These are phyloP conservation scores for Ascochyta viciae-villosae DNA, from an alignment of 2,329 filamentous ascomycete genomes.

Conservation along the genomic window DNA sequence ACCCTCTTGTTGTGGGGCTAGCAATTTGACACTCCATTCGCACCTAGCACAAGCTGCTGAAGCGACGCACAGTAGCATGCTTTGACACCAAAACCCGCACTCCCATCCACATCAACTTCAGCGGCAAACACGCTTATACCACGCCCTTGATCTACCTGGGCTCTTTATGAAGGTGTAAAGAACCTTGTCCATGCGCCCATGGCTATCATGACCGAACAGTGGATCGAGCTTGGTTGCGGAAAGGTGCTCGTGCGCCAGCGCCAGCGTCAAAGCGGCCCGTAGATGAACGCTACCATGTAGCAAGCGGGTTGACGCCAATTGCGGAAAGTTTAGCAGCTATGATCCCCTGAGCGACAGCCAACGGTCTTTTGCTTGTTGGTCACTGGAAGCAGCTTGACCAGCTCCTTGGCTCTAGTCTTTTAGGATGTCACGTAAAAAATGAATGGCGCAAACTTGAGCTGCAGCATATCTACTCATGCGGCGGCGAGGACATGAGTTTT, in stretches of 20 bases:
- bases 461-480: not conserved
- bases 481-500: constrained; percentile 1
- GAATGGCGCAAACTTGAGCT: not conserved
- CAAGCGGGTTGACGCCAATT: constrained; percentile 3
- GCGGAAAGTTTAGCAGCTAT: not conserved
- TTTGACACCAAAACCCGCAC: not conserved
- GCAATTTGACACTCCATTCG: not conserved
- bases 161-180: not conserved
- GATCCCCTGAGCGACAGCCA: constrained; percentile 4
- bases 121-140: too few species aligned
- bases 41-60: not conserved
- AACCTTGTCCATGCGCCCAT: constrained; percentile 1
- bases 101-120: too few species aligned
- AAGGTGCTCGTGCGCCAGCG: constrained; percentile 18
- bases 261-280: constrained; percentile 18
- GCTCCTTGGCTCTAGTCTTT: not conserved
- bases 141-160: not conserved
- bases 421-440: too few species aligned
- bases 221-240: constrained; percentile 13
- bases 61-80: constrained; percentile 5
- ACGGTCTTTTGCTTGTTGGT: not conserved
- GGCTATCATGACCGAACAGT: constrained; percentile 1
- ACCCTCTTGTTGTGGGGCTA: not conserved
- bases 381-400: not conserved
- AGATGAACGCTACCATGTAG: constrained; percentile 5